Conservation (phyloP, 176 grass and related monocot genomes). For the Triticum urartu region DNA sequence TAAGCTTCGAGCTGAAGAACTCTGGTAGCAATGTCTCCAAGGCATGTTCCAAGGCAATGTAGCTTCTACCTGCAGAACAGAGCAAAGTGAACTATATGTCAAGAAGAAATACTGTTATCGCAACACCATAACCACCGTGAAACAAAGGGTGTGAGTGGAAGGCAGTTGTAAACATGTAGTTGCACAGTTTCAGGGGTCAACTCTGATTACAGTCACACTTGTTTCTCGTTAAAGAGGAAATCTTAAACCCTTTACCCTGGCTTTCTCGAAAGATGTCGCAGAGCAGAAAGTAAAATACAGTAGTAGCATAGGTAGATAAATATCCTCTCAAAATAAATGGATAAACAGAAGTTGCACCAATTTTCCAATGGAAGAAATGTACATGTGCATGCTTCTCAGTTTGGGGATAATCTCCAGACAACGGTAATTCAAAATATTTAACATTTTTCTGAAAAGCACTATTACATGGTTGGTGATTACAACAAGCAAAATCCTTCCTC, state of each 20-base stretch:
- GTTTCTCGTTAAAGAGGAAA: background rate
- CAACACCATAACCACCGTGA: background rate
- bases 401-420: background rate
- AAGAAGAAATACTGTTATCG: background rate
- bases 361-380: background rate
- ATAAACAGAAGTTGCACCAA: background rate
- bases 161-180: background rate
- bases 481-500: background rate
- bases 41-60: slow-evolving; percentile 63
- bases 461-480: background rate
- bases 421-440: background rate
- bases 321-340: background rate
- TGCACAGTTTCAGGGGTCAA: background rate
- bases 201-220: background rate
- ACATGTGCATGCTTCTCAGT: background rate
- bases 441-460: background rate
- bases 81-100: background rate
- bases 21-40: slow-evolving; percentile 65
- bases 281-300: background rate
- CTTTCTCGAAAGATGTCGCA: background rate
- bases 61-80: slow-evolving; percentile 36
- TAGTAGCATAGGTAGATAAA: background rate
- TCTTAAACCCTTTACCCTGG: background rate
- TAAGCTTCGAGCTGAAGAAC: slow-evolving; percentile 43
- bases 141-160: background rate